These are phyloP conservation scores for Thinopyrum obtusiflorum DNA, from an alignment of 202 grass and related monocot species.

Conservation along the genomic window DNA sequence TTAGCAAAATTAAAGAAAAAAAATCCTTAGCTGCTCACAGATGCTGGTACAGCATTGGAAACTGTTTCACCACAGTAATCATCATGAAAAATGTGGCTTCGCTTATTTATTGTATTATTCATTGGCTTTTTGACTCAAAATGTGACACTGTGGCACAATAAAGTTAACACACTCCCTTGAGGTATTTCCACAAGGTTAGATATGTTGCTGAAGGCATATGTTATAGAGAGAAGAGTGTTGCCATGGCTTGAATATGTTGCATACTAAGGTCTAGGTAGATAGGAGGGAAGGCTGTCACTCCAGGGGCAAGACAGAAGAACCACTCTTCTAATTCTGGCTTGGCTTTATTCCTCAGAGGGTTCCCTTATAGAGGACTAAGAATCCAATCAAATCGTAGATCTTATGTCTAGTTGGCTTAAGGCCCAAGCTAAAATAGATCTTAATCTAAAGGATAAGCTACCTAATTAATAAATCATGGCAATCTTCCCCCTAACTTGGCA, in stretches of 20 bases:
- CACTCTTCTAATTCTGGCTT: not conserved
- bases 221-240: not conserved
- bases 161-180: not conserved
- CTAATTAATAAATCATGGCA: not conserved
- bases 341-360: not conserved
- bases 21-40: not conserved
- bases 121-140: constrained; percentile 10
- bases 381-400: not conserved
- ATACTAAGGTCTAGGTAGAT: not conserved
- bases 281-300: not conserved
- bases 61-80: not conserved
- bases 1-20: not conserved
- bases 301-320: not conserved
- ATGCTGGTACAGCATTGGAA: not conserved
- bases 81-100: not conserved
- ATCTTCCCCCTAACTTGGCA: not conserved
- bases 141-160: not conserved
- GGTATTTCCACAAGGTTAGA: not conserved
- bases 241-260: not conserved
- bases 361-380: not conserved
- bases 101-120: constrained; percentile 22
- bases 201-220: not conserved
- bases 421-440: not conserved
- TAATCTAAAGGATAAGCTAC: not conserved
- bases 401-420: not conserved